phyloP scores from a whole-genome alignment of 2,329 filamentous ascomycete genomes.

The Cadophora sp. region DNA sequence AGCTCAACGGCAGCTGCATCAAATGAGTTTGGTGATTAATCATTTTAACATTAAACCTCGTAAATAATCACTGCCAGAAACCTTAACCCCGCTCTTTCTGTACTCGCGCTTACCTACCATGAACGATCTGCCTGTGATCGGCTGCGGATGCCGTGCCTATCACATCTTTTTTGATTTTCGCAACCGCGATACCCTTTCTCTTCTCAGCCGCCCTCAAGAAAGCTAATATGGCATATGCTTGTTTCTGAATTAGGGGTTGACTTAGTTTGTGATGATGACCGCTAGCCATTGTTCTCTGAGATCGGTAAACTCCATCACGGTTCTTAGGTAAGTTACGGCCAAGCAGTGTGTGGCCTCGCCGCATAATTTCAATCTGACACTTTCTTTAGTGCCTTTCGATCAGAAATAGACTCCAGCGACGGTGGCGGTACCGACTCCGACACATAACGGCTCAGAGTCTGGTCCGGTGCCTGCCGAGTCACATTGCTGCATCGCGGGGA shows the following conservation, averaged over 20 bases:
- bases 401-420: not conserved
- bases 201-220: not conserved
- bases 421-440: not conserved
- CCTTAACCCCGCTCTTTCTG: slow-evolving; percentile 6
- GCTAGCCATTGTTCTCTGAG: not conserved
- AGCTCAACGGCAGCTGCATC: not conserved
- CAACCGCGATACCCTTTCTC: not conserved
- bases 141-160: slow-evolving; percentile 2
- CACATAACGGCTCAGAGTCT: not conserved
- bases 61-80: not conserved
- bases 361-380: not conserved
- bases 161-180: not conserved
- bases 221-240: no score
- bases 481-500: slow-evolving; percentile 10
- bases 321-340: no score
- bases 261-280: not conserved
- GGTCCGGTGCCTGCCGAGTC: slow-evolving; percentile 8
- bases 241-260: not conserved
- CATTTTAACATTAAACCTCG: not conserved
- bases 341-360: not conserved
- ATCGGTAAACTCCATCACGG: not conserved
- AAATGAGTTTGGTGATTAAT: not conserved
- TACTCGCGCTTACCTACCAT: not conserved
- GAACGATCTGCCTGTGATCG: slow-evolving; percentile 4
- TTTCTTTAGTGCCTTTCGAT: not conserved